A percentile compares a stretch with the other conserved stretches of the same genome.
Evolutionary conservation across 1,139 yeast genomes (phyloP).

Genomic region (Geotrichum aggregatum): DNA sequence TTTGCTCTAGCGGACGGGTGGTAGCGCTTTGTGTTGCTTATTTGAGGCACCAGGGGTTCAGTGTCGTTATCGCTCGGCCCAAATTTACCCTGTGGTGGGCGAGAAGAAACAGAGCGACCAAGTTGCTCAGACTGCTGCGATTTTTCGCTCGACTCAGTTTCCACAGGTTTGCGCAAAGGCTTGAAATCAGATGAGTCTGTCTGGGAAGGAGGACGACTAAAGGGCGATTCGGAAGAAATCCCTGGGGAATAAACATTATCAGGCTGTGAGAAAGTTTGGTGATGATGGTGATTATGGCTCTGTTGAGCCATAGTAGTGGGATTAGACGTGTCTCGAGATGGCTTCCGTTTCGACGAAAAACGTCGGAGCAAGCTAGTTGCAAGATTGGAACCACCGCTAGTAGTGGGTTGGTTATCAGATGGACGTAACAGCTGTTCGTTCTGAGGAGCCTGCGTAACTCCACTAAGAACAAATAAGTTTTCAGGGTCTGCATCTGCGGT

Average conservation of each 20-base stretch:
- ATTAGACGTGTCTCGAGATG: conserved; percentile 21
- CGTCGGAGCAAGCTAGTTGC: conserved; percentile 32
- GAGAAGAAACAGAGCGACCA: conserved; percentile 15
- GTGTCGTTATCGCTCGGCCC: conserved; percentile 1
- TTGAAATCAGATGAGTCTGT: conserved; percentile 8
- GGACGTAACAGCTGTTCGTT: conserved; percentile 1
- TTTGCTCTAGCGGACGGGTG: conserved; percentile 90
- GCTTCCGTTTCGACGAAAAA: conserved; percentile 32
- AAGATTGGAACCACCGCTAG: conserved; percentile 23
- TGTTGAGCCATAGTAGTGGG: conserved; percentile 6
- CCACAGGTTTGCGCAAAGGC: conserved; percentile 12
- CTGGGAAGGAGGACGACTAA: neutral
- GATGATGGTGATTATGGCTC: conserved; percentile 8
- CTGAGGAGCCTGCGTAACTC: conserved; percentile 15
- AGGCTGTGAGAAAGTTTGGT: conserved; percentile 13
- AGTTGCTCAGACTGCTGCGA: neutral
- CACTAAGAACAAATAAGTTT: conserved; percentile 19
- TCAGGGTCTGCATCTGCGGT: conserved; percentile 22
- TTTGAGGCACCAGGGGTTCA: conserved; percentile 1
- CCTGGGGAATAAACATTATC: conserved; percentile 6
- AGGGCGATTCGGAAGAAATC: neutral
- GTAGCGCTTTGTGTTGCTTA: conserved; percentile 37
- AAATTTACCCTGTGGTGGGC: neutral
- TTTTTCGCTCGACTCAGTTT: neutral
- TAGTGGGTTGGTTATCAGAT: neutral